phyloP scores from a whole-genome alignment of 345 rosid genomes.

The Lepidium aucheri region DNA sequence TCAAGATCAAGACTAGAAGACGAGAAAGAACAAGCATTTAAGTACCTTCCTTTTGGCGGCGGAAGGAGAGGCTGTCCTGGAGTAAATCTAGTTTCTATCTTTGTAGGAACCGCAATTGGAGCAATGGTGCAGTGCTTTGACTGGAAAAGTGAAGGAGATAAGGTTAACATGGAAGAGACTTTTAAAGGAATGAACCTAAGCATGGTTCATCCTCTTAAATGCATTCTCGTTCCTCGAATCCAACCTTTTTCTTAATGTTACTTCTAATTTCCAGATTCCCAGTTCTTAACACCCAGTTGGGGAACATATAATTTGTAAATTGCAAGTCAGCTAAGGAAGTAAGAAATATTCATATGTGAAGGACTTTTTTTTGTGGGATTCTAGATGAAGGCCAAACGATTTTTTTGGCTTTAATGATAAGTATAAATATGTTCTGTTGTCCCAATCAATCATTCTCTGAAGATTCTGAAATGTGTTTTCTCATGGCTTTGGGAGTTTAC shows the following conservation, averaged over 20 bases:
- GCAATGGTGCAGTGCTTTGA: not conserved
- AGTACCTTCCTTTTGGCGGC: not conserved
- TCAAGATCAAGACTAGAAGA: not conserved
- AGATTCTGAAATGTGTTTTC: too few relatives aligned
- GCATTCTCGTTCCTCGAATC: not conserved
- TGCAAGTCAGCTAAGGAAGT: too few relatives aligned
- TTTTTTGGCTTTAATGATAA: too few relatives aligned
- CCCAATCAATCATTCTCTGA: too few relatives aligned
- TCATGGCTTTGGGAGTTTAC: too few relatives aligned
- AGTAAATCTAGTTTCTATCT: not conserved
- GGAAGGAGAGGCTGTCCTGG: not conserved
- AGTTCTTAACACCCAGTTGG: not conserved
- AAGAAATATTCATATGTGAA: too few relatives aligned
- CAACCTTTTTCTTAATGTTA: not conserved
- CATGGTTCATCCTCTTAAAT: not conserved
- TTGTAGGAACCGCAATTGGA: not conserved
- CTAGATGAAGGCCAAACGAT: too few relatives aligned
- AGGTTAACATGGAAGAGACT: not conserved
- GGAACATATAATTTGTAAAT: not conserved
- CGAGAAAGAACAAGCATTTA: not conserved
- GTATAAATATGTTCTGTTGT: too few relatives aligned
- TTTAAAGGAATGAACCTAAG: not conserved
- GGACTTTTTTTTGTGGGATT: too few relatives aligned
- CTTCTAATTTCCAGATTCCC: not conserved
- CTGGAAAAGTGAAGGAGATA: not conserved